Evolutionary conservation across 352 stramenopile species (phyloP), one percentile per base, ranked within the genome.

Genomic region (Elongisporangium undulatum): DNA sequence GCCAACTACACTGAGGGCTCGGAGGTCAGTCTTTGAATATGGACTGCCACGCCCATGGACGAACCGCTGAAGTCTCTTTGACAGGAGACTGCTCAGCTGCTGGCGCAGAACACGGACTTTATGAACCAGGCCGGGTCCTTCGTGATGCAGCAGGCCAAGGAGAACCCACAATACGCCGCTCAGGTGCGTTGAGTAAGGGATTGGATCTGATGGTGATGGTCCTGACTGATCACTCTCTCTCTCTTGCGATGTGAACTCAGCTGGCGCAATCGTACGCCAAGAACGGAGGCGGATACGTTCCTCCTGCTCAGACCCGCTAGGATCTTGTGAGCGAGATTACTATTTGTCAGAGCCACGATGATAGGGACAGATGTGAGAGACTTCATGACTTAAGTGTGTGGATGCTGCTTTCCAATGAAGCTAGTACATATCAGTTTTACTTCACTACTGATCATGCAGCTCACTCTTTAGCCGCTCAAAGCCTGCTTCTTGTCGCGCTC

Each of bases 151-250:
- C 75, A 90, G 52, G 81, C 79, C 24, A 80, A 95, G 60, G 59
- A 89, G 19, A 87, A 89, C 59, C 85, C 85, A 51, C 72, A 92
- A 55, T 83, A 90, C 29, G 83, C 82, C 49, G 70, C 74, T 7
- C 78, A 94, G 71, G 79, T 89, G 67, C 22, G 48, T 20, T 51
- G 13, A 41, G 9, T 9, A 55, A 45, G 23, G 20, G n/a, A 48
- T 10, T 66, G n/a, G n/a, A n/a, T n/a, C n/a, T 51, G 10, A 17
- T 17, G 20, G 15, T 19, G 5, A 19, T 19, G 22, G 17, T 19
- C 21, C 51, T 55, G 21, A 23, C 19, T 57, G 50, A 16, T 16
- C 9, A 41, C 20, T 56, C 15, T 51, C 12, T 5, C 59, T 12
- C 39, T 64, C 13, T 62, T 59, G 29, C 58, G 26, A 6, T 23